Conservation (phyloP, 352 stramenopile genomes). For the Pythium aquatile region DNA sequence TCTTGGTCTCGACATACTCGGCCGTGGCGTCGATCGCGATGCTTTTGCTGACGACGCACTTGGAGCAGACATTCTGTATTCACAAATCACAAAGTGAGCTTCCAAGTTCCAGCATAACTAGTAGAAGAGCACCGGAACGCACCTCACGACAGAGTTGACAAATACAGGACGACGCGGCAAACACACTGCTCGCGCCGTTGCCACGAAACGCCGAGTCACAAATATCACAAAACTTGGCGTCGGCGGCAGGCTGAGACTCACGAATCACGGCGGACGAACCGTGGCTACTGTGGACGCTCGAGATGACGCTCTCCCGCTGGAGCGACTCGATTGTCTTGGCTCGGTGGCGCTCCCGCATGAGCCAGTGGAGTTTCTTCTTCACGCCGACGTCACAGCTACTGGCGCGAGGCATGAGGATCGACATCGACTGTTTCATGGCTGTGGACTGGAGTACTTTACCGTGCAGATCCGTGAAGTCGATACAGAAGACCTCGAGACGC, state of each 20-base stretch:
- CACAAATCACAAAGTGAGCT: not conserved
- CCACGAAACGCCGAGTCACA: slow-evolving; percentile 8
- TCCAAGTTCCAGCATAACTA: not conserved
- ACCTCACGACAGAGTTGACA: slow-evolving; percentile 17
- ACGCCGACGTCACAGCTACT: slow-evolving; percentile 30
- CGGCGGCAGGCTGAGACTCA: not conserved
- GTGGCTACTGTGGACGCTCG: not conserved
- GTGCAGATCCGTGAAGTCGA: slow-evolving; percentile 30
- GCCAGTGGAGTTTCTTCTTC: slow-evolving; percentile 50
- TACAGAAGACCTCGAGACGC: slow-evolving; percentile 42
- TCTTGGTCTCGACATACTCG: not conserved
- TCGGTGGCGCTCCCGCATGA: slow-evolving; percentile 28
- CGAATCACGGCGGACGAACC: not conserved
- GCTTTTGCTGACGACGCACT: slow-evolving; percentile 13
- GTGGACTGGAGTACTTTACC: not conserved
- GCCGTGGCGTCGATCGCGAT: slow-evolving; percentile 16
- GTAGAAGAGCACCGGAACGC: not conserved
- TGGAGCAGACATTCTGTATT: slow-evolving; percentile 15
- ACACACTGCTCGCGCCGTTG: not conserved
- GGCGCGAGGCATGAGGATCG: slow-evolving; percentile 19
- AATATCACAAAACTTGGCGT: slow-evolving; percentile 10
- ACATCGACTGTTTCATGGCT: slow-evolving; percentile 23
- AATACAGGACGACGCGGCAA: not conserved
- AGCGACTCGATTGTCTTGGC: not conserved
- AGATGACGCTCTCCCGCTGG: not conserved